phyloP scores from a whole-genome alignment of 148 eudicot species.

The Fallopia convolvulus region DNA sequence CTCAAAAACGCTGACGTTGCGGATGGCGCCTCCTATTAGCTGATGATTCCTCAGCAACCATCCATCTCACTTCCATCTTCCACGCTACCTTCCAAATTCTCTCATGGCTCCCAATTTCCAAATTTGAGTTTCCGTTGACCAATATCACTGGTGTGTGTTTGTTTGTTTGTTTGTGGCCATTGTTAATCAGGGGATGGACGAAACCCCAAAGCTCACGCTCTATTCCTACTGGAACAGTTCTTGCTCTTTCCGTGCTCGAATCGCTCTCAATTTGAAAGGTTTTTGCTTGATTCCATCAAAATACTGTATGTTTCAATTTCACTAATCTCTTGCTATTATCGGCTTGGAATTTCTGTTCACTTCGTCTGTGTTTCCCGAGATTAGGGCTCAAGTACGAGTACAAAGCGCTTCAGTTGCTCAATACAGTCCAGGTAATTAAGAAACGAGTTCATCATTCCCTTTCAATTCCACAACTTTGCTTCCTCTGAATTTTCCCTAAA shows the following conservation, averaged over 20 bases:
- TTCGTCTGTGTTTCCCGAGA: not conserved
- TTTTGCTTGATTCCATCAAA: too few relatives aligned
- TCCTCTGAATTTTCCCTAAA: not conserved
- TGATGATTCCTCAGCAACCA: too few relatives aligned
- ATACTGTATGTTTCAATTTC: not conserved
- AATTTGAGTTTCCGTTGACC: not conserved
- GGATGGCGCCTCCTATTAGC: too few relatives aligned
- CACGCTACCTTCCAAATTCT: not conserved
- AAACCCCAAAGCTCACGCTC: constrained; percentile 47
- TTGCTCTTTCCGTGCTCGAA: constrained; percentile 79
- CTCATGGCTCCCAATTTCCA: not conserved
- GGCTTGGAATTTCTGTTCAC: not conserved
- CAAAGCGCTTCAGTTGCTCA: constrained; percentile 60
- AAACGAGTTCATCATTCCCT: not conserved
- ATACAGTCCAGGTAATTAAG: constrained; percentile 41
- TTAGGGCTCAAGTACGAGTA: constrained; percentile 79
- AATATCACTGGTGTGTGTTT: not conserved
- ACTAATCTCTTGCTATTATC: not conserved
- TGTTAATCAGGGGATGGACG: constrained; percentile 22
- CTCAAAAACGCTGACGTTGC: too few relatives aligned
- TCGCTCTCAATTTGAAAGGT: constrained; percentile 87
- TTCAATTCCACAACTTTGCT: not conserved
- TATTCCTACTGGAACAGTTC: constrained; percentile 73
- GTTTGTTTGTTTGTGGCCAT: not conserved
- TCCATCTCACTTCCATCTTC: not conserved